A percentile compares a stretch with the other conserved stretches of the same genome.
These are phyloP conservation scores for Nakaseomyces uthaithaninus DNA, from an alignment of 1,139 yeast species.

Conservation along the genomic window DNA sequence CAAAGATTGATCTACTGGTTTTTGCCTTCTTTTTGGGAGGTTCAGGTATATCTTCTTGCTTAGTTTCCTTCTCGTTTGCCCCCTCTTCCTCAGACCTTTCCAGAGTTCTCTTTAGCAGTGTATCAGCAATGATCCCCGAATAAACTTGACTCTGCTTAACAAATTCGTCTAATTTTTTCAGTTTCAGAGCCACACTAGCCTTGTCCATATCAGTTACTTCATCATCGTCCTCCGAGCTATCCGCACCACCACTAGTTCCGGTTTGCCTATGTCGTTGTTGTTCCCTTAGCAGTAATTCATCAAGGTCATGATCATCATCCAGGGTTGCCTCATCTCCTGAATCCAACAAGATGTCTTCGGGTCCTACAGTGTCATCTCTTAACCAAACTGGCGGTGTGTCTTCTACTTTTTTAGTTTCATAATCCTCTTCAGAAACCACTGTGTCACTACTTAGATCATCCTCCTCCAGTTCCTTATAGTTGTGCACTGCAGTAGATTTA, in stretches of 20 bases:
- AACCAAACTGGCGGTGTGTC: constrained; percentile 23
- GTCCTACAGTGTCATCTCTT: constrained; percentile 19
- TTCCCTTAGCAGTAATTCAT: constrained; percentile 6
- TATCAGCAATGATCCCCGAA: constrained; percentile 74
- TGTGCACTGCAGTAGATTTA: constrained; percentile 3
- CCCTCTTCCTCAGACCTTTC: constrained; percentile 7
- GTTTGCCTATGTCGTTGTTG: constrained; percentile 8
- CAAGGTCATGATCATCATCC: constrained; percentile 17
- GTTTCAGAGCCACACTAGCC: constrained; percentile 35
- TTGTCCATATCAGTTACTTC: constrained; percentile 20
- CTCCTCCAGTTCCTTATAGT: constrained; percentile 20
- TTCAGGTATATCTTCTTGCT: too few species aligned
- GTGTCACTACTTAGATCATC: constrained; percentile 7
- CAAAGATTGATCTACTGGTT: constrained; percentile 17
- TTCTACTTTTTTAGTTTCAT: constrained; percentile 3
- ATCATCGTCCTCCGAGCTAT: constrained; percentile 14
- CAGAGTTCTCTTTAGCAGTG: constrained; percentile 44
- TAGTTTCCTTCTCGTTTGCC: constrained; percentile 9
- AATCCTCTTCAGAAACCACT: constrained; percentile 9
- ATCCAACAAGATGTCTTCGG: constrained; percentile 22
- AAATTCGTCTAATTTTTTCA: constrained; percentile 57
- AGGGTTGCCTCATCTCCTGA: constrained; percentile 24
- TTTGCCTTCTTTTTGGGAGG: constrained; percentile 22
- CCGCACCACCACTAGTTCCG: constrained; percentile 10
- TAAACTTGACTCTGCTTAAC: constrained; percentile 79